These are phyloP conservation scores for Penicillium expansum DNA, from an alignment of 2,329 filamentous ascomycete genomes.

Conservation along the genomic window DNA sequence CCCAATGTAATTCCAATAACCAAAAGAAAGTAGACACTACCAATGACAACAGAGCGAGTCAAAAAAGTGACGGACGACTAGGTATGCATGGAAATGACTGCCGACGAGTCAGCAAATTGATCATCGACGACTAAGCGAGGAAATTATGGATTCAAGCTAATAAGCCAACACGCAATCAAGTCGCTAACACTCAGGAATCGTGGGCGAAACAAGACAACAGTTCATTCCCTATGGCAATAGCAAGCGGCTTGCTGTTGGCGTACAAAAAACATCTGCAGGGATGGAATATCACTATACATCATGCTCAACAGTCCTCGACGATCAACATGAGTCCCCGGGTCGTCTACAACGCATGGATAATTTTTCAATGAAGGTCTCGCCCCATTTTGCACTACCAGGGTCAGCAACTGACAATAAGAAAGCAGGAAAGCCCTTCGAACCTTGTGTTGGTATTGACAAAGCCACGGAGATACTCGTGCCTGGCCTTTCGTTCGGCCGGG, in stretches of 20 bases:
- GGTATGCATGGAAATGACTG: not conserved
- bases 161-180: not conserved
- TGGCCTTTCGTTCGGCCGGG: conserved; percentile 71
- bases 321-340: conserved; percentile 7
- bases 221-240: not conserved
- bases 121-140: not conserved
- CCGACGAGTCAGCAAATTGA: not conserved
- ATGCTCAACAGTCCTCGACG: not conserved
- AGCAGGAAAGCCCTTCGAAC: conserved; percentile 33
- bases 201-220: not conserved
- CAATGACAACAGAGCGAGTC: not conserved
- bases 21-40: not conserved
- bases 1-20: not conserved
- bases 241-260: not conserved
- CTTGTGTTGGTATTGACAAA: conserved; percentile 93
- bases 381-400: conserved; percentile 32
- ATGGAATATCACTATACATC: not conserved
- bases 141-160: not conserved
- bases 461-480: conserved; percentile 78
- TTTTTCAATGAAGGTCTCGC: conserved; percentile 30
- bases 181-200: not conserved
- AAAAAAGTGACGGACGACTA: not conserved
- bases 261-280: not conserved
- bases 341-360: conserved; percentile 18
- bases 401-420: not conserved